Conservation (phyloP, 257 asterid genomes). For the Salvia rosmarinus region DNA sequence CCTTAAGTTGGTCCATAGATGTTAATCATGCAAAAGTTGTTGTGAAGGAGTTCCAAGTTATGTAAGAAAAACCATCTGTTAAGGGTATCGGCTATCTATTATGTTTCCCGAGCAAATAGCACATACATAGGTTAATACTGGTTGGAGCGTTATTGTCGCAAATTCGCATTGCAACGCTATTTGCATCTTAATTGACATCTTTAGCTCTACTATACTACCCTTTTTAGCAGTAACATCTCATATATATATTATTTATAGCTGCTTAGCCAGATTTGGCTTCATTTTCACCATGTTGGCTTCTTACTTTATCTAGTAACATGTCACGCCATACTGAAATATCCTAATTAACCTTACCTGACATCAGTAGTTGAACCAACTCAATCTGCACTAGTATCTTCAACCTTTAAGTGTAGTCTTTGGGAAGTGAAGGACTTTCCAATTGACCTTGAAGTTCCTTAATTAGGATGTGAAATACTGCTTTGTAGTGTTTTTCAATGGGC, state of each 20-base stretch:
- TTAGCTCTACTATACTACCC: not conserved
- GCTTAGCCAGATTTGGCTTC: not conserved
- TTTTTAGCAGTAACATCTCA: not conserved
- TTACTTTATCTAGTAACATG: not conserved
- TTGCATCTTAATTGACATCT: not conserved
- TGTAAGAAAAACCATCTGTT: not conserved
- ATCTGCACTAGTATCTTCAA: not conserved
- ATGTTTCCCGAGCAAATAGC: not conserved
- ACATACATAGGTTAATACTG: not conserved
- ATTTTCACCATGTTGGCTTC: not conserved
- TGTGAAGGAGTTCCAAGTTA: not conserved
- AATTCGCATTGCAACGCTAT: not conserved
- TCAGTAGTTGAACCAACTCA: not conserved
- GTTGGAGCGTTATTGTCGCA: not conserved
- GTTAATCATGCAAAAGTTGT: constrained; percentile 5
- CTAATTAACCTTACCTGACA: not conserved
- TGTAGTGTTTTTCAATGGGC: not conserved
- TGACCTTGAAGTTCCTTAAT: not conserved
- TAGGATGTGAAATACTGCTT: not conserved
- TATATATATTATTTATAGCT: not conserved
- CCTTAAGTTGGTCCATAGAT: constrained; percentile 20
- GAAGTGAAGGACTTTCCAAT: not conserved
- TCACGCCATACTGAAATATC: not conserved
- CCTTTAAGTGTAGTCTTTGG: not conserved
- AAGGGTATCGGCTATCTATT: not conserved